A percentile compares a stretch with the other conserved stretches of the same genome.
These are phyloP conservation scores for Penstemon eatonii DNA, from an alignment of 257 asterid genomes.

Conservation along the genomic window DNA sequence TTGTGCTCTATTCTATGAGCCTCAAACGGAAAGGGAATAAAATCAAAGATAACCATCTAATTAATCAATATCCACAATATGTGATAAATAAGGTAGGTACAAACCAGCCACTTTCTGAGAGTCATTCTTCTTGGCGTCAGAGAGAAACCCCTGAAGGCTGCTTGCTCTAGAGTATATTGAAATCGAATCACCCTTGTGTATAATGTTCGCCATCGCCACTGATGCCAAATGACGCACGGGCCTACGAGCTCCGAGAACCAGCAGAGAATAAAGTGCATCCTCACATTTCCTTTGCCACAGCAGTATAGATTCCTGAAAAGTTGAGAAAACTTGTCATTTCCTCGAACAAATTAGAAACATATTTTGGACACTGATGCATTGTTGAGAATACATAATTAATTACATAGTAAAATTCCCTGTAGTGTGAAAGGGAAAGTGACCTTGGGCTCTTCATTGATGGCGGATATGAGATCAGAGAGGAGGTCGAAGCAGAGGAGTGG, in stretches of 20 bases:
- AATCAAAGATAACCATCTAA: neutral
- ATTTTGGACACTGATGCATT: neutral
- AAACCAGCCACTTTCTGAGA: slow-evolving; percentile 89
- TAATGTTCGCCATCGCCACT: slow-evolving; percentile 87
- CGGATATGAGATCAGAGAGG: slow-evolving; percentile 88
- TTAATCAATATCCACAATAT: slow-evolving; percentile 8
- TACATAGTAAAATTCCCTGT: neutral
- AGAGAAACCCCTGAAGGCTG: slow-evolving; percentile 93
- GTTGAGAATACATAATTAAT: slow-evolving; percentile 5
- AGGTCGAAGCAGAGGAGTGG: slow-evolving; percentile 94
- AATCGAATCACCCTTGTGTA: slow-evolving; percentile 78
- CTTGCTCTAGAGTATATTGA: slow-evolving; percentile 97
- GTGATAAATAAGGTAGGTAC: slow-evolving; percentile 33
- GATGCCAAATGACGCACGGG: slow-evolving; percentile 97
- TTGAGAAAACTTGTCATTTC: neutral
- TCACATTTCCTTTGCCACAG: slow-evolving; percentile 91
- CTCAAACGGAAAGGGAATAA: neutral
- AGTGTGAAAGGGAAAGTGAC: slow-evolving; percentile 28
- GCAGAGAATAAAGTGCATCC: slow-evolving; percentile 85
- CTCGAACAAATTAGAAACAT: neutral
- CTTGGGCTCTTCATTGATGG: slow-evolving; percentile 84
- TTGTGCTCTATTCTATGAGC: neutral
- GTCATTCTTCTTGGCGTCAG: slow-evolving; percentile 86
- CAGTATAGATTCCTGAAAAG: slow-evolving; percentile 74
- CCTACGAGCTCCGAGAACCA: slow-evolving; percentile 91